Base-by-base conservation (phyloP, 306 rosid species). In the Clitoria ternatea region DNA sequence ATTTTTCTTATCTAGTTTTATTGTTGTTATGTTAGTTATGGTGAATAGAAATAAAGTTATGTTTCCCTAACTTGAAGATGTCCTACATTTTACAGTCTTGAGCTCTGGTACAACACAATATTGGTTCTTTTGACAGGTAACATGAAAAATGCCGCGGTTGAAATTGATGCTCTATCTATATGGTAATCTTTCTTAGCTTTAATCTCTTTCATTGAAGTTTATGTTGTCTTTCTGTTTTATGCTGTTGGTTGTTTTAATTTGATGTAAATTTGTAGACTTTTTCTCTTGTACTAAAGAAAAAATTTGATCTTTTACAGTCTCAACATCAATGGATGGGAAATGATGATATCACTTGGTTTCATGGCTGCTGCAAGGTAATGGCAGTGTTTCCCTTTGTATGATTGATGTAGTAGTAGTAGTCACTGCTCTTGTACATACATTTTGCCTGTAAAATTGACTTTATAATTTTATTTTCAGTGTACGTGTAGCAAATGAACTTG, bases 311-410 rank as follows among this genome's bases (percentile, higher is more conserved):
- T n/a, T 57, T 75, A 67, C 84, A 87, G 92, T 72, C 85, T 87
- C 39, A 82, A 84, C 70, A 64, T 87, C 66, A 80, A 64, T 49
- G 87, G 89, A 9, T 87, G 87, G 87, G 87, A 80, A 80, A 57
- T 87, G 84, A 82, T 87, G 92, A 71, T 87, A 77, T 68, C 89
- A 37, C 82, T 84, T 47, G 92, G 92, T 3, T 87, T 87, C 82
- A 53, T 67, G 49, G 82, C 89, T 66, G 87, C 84, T 12, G 89
- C 87, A 17, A 55, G 92, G 92, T 87, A 70, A 29, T 20, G n/a
- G n/a, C n/a, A n/a, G n/a, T n/a, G n/a, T n/a, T n/a, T n/a, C n/a
- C n/a, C n/a, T n/a, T n/a, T n/a, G n/a, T n/a, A n/a, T n/a, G n/a
- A n/a, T n/a, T n/a, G n/a, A n/a, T n/a, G n/a, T n/a, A n/a, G n/a